phyloP scores from a whole-genome alignment of 2,329 filamentous ascomycete species.

The Dactylonectria macrodidyma region DNA sequence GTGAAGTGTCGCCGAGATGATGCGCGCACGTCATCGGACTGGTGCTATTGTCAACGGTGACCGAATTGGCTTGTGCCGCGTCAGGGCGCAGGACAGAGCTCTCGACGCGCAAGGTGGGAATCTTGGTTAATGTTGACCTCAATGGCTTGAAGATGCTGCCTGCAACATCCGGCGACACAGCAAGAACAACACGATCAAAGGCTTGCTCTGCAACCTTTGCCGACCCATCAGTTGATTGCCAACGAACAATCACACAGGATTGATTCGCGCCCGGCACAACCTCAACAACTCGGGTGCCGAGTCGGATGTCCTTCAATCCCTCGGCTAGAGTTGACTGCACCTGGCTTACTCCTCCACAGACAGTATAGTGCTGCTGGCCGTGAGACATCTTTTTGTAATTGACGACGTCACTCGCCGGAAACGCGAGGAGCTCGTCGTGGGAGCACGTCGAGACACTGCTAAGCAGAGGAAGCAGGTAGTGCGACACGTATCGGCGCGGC shows the following conservation, averaged over 20 bases:
- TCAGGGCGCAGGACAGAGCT: constrained; percentile 58
- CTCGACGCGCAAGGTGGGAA: constrained; percentile 65
- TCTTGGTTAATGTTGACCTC: constrained; percentile 52
- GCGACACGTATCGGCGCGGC: constrained; percentile 61
- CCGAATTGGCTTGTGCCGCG: constrained; percentile 8
- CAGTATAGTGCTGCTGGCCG: constrained; percentile 65
- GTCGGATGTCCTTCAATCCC: constrained; percentile 57
- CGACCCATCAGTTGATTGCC: constrained; percentile 46
- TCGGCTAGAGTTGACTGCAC: constrained; percentile 63
- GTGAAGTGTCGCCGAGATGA: constrained; percentile 41
- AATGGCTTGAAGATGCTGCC: constrained; percentile 63
- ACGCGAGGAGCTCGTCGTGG: constrained; percentile 63
- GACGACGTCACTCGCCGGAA: constrained; percentile 67
- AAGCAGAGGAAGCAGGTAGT: constrained; percentile 69
- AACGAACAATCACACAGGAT: constrained; percentile 51
- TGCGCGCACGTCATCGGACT: constrained; percentile 45
- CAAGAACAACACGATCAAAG: constrained; percentile 68
- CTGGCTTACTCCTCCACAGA: constrained; percentile 63
- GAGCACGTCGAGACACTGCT: constrained; percentile 69
- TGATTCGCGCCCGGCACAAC: constrained; percentile 47
- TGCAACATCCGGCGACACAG: constrained; percentile 68
- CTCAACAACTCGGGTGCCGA: constrained; percentile 56
- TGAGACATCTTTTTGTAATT: constrained; percentile 65
- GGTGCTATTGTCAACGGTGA: constrained; percentile 28
- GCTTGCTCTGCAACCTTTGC: constrained; percentile 46